Percentiles rank a stretch among this genome's conserved stretches.
Evolutionary conservation across 495 filamentous ascomycete species (phyloP).

Genomic region (Lophiotrema nucula): DNA sequence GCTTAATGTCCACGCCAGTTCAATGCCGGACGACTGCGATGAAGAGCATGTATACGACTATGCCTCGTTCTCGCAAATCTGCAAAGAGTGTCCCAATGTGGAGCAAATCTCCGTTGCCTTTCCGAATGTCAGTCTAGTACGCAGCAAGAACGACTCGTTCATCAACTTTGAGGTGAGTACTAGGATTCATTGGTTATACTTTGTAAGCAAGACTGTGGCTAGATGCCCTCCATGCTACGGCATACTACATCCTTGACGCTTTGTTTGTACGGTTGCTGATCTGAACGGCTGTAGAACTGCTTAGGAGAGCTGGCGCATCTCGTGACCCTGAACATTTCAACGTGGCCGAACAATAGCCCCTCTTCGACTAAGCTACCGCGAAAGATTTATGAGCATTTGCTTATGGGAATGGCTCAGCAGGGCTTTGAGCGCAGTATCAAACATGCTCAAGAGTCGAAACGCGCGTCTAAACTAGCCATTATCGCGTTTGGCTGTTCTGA

Average conservation of each 20-base stretch:
- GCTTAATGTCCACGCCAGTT: constrained; percentile 38
- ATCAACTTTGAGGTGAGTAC: constrained; percentile 35
- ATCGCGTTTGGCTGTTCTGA: constrained; percentile 43
- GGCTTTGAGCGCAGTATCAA: constrained; percentile 29
- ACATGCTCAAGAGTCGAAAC: constrained; percentile 8
- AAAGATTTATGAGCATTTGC: constrained; percentile 39
- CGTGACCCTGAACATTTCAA: constrained; percentile 42
- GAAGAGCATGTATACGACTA: constrained; percentile 41
- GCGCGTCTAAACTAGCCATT: constrained; percentile 36
- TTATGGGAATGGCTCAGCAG: constrained; percentile 36
- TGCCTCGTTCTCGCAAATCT: constrained; percentile 38
- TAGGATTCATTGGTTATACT: neutral
- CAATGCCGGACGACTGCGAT: constrained; percentile 16
- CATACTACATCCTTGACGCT: constrained; percentile 1
- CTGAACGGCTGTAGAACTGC: constrained; percentile 28
- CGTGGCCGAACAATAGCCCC: constrained; percentile 42
- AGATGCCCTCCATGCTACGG: neutral
- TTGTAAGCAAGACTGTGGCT: no score
- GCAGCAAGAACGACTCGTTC: constrained; percentile 33
- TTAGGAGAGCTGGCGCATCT: constrained; percentile 34
- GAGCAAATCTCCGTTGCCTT: constrained; percentile 41
- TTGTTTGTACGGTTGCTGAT: constrained; percentile 28
- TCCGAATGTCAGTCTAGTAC: constrained; percentile 36
- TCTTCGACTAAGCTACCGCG: constrained; percentile 36
- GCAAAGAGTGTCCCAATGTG: constrained; percentile 37